These are phyloP conservation scores for Monosporascus cannonballus DNA, from an alignment of 2,329 filamentous ascomycete genomes.

Conservation along the genomic window DNA sequence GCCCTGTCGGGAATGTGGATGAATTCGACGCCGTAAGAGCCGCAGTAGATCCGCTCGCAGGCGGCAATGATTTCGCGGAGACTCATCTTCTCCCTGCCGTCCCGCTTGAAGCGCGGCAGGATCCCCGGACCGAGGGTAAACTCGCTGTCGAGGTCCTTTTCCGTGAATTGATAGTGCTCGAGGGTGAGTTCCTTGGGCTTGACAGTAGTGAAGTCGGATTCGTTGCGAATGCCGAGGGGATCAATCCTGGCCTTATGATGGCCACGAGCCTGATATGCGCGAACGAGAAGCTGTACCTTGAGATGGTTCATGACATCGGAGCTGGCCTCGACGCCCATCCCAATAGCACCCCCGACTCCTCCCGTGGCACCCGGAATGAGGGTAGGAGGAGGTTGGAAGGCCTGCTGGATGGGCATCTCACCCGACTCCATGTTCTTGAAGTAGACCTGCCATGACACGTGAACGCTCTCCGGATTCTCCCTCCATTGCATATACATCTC, in stretches of 20 bases:
- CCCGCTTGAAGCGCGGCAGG: constrained; percentile 84
- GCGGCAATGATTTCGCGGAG: constrained; percentile 87
- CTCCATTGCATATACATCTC: constrained; percentile 99
- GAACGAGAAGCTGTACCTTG: constrained; percentile 94
- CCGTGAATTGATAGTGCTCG: constrained; percentile 90
- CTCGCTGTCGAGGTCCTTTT: constrained; percentile 88
- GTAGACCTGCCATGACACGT: constrained; percentile 98
- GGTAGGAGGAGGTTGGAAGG: constrained; percentile 91
- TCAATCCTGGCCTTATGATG: constrained; percentile 99
- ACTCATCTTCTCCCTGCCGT: constrained; percentile 90
- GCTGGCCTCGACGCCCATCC: constrained; percentile 59
- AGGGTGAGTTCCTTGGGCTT: constrained; percentile 90
- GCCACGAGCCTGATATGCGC: constrained; percentile 94
- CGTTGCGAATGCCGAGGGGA: constrained; percentile 85
- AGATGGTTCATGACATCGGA: constrained; percentile 91
- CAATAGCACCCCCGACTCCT: constrained; percentile 66
- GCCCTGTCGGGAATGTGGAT: constrained; percentile 97
- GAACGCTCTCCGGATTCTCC: constrained; percentile 84
- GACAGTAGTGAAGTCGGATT: constrained; percentile 77
- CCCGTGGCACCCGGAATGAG: constrained; percentile 78
- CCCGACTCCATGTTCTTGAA: constrained; percentile 99
- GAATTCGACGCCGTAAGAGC: constrained; percentile 96
- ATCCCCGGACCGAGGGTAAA: constrained; percentile 93
- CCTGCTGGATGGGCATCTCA: constrained; percentile 95
- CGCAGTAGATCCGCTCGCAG: constrained; percentile 94